Evolutionary conservation across 1,284 basidiomycete genomes (phyloP).

Genomic region (Ceratobasidium sp.): DNA sequence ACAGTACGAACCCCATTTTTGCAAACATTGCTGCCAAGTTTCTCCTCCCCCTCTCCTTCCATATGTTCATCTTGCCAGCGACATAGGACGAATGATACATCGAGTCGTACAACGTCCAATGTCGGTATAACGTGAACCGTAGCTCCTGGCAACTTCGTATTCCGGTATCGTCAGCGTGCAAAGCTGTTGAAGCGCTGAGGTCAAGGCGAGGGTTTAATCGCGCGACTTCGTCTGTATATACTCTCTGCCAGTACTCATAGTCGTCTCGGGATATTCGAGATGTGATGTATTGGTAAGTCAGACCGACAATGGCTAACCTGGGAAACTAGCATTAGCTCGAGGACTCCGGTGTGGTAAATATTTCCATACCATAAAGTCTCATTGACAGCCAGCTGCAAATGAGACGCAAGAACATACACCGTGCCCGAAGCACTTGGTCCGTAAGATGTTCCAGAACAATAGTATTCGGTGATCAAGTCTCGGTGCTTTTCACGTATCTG

Average conservation of each 20-base stretch:
- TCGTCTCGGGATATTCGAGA: conserved; percentile 87
- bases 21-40: conserved; percentile 91
- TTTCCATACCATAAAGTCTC: conserved; percentile 86
- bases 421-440: conserved; percentile 92
- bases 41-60: conserved; percentile 94
- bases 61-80: conserved; percentile 93
- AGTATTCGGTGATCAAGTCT: conserved; percentile 82
- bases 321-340: conserved; percentile 1
- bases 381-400: conserved; percentile 91
- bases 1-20: conserved; percentile 91
- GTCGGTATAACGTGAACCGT: conserved; percentile 93
- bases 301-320: conserved; percentile 93
- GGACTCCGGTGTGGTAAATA: not conserved
- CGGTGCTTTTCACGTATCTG: conserved; percentile 68
- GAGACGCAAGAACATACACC: conserved; percentile 90
- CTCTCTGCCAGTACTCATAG: conserved; percentile 84
- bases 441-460: conserved; percentile 85
- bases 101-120: conserved; percentile 97
- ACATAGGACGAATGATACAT: conserved; percentile 99
- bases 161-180: conserved; percentile 77
- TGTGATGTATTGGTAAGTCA: conserved; percentile 92
- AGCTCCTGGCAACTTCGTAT: conserved; percentile 87
- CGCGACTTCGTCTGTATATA: conserved; percentile 90
- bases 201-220: conserved; percentile 78
- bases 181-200: conserved; percentile 40